phyloP scores from a whole-genome alignment of 2,329 filamentous ascomycete species.

The Trichoderma cornu-damae region DNA sequence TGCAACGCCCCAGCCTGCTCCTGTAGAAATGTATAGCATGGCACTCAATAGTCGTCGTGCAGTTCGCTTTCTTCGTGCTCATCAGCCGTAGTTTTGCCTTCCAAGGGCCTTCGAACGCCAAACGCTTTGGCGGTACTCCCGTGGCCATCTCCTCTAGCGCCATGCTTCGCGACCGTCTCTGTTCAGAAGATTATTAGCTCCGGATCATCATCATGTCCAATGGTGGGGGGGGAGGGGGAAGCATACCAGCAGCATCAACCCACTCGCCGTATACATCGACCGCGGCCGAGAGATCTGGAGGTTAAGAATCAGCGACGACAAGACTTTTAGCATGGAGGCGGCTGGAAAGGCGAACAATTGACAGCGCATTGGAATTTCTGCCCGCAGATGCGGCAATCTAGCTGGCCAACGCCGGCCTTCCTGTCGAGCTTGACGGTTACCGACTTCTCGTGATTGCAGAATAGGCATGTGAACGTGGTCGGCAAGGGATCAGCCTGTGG shows the following conservation, averaged over 20 bases:
- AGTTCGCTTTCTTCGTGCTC: slow-evolving; percentile 49
- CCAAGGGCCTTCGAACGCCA: slow-evolving; percentile 23
- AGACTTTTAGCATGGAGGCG: slow-evolving; percentile 15
- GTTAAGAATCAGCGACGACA: slow-evolving; percentile 20
- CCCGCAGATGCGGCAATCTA: slow-evolving; percentile 88
- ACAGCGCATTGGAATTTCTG: slow-evolving; percentile 90
- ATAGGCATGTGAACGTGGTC: slow-evolving; percentile 90
- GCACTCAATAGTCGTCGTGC: slow-evolving; percentile 52
- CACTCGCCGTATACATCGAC: slow-evolving; percentile 98
- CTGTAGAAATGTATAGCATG: slow-evolving; percentile 3
- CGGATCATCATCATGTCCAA: background rate
- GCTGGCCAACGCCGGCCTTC: slow-evolving; percentile 77
- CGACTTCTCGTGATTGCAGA: slow-evolving; percentile 96
- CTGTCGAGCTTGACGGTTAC: slow-evolving; percentile 90
- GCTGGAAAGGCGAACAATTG: slow-evolving; percentile 61
- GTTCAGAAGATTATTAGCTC: slow-evolving; percentile 20
- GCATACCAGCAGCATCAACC: slow-evolving; percentile 75
- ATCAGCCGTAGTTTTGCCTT: slow-evolving; percentile 29
- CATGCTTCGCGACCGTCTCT: slow-evolving; percentile 50
- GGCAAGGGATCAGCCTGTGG: slow-evolving; percentile 60
- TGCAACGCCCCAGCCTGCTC: slow-evolving; percentile 1
- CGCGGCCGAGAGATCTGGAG: slow-evolving; percentile 73
- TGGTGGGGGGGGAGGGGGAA: background rate
- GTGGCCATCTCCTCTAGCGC: slow-evolving; percentile 30
- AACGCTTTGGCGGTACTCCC: slow-evolving; percentile 26